Conservation (phyloP, 768 basidiomycete species). For the Tricholoma bakamatsutake region DNA sequence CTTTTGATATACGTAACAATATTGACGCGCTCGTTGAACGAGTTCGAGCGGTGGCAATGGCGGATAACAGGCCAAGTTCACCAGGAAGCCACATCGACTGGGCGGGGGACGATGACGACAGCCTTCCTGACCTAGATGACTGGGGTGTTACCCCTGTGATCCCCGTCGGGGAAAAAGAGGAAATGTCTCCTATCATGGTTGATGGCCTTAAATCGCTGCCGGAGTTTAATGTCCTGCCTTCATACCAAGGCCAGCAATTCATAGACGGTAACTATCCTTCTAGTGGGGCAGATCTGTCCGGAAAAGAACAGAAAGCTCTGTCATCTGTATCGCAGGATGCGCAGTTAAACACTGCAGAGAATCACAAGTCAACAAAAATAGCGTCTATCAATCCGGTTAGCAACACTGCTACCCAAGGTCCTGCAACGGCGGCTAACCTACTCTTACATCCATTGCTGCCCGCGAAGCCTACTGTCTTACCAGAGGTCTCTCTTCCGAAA, state of each 20-base stretch:
- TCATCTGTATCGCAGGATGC: background rate
- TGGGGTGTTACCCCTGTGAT: constrained; percentile 63
- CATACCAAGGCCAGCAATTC: background rate
- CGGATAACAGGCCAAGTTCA: constrained; percentile 55
- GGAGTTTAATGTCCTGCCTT: constrained; percentile 27
- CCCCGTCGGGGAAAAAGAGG: constrained; percentile 22
- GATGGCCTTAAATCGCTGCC: constrained; percentile 59
- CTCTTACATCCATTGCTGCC: constrained; percentile 15
- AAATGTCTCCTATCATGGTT: constrained; percentile 65
- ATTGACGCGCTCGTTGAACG: constrained; percentile 78
- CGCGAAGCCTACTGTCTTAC: constrained; percentile 8
- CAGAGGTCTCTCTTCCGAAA: constrained; percentile 1
- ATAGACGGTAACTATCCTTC: background rate
- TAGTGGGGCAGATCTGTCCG: background rate
- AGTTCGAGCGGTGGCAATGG: constrained; percentile 70
- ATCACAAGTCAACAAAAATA: background rate
- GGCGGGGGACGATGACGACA: constrained; percentile 84
- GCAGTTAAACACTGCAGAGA: background rate
- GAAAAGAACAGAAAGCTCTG: background rate
- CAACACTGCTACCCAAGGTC: background rate
- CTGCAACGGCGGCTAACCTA: constrained; percentile 8
- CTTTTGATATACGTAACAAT: constrained; percentile 50
- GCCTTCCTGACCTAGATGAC: constrained; percentile 77
- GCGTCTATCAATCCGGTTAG: constrained; percentile 4
- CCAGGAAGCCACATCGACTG: constrained; percentile 83